These are phyloP conservation scores for Scytalidium lignicola DNA, from an alignment of 2,329 filamentous ascomycete species.

Conservation along the genomic window DNA sequence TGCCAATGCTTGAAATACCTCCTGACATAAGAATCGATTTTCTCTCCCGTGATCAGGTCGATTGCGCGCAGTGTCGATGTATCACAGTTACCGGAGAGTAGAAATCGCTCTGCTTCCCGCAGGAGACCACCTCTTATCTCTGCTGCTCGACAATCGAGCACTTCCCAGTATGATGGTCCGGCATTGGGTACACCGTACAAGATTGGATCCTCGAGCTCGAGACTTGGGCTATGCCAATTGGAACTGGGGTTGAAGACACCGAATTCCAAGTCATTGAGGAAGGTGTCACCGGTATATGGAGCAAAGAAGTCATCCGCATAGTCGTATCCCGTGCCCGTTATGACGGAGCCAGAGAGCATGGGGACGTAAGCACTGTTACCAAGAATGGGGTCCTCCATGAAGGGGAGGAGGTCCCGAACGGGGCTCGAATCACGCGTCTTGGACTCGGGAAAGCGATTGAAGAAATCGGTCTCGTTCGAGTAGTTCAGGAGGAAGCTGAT, in stretches of 20 bases:
- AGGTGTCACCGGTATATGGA: neutral
- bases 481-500: slow-evolving; percentile 29
- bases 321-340: neutral
- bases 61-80: slow-evolving; percentile 16
- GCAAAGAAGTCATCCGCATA: neutral
- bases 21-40: slow-evolving; percentile 20
- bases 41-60: slow-evolving; percentile 19
- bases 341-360: neutral
- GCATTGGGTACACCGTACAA: neutral
- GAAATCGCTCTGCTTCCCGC: neutral
- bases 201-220: neutral
- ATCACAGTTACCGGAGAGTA: neutral
- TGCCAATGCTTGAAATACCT: slow-evolving; percentile 11
- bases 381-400: neutral
- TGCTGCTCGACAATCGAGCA: neutral
- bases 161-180: neutral
- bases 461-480: slow-evolving; percentile 23
- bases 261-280: slow-evolving; percentile 21
- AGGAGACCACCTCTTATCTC: neutral
- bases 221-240: neutral
- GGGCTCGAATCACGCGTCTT: slow-evolving; percentile 7
- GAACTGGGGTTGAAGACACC: neutral
- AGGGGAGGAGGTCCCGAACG: neutral
- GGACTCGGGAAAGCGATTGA: slow-evolving; percentile 23
- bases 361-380: neutral